These are phyloP conservation scores for Pleurotus pulmonarius DNA, from an alignment of 768 basidiomycete genomes.

Conservation along the genomic window DNA sequence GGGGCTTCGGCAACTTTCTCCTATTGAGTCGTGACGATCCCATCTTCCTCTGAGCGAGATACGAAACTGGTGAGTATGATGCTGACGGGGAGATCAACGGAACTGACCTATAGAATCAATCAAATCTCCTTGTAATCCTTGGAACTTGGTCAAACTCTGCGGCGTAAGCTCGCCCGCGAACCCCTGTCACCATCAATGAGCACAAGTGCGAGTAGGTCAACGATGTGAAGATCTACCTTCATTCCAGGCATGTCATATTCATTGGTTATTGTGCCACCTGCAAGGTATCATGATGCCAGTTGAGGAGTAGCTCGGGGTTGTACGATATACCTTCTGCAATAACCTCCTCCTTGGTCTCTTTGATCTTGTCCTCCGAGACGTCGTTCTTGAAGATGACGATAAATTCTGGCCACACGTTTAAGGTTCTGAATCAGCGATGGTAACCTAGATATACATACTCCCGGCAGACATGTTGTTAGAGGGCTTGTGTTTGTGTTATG, in stretches of 20 bases:
- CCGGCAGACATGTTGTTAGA: no score
- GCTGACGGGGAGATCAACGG: no score
- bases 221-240: constrained; percentile 24
- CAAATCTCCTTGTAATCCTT: constrained; percentile 9
- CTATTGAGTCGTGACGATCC: no score
- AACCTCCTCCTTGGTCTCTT: constrained; percentile 36
- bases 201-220: neutral
- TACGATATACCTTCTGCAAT: constrained; percentile 28
- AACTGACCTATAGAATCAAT: constrained; percentile 20
- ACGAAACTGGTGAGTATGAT: no score
- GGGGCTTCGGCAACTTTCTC: no score
- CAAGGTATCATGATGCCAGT: neutral
- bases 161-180: constrained; percentile 39
- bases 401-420: constrained; percentile 31
- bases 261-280: constrained; percentile 41
- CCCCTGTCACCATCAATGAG: constrained; percentile 22
- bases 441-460: no score
- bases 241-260: constrained; percentile 27
- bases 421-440: neutral
- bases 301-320: neutral
- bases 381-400: constrained; percentile 54
- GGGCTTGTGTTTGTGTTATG: no score
- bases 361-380: constrained; percentile 35
- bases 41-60: no score
- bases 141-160: constrained; percentile 20